These are phyloP conservation scores for Podochytrium sp. DNA, from an alignment of 192 early-diverging fungal genomes.

Conservation along the genomic window DNA sequence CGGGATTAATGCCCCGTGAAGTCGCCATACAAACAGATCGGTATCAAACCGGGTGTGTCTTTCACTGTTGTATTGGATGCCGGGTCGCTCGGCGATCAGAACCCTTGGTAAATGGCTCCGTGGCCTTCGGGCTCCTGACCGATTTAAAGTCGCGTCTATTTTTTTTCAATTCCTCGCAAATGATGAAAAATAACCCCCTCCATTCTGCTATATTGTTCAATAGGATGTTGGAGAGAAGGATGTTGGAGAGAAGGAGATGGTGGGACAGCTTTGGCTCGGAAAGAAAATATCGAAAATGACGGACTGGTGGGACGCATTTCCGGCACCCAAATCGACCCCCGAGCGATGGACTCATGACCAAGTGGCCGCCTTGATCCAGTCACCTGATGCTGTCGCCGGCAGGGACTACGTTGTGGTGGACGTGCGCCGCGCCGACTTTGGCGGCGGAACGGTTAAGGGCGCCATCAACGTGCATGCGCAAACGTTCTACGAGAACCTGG, in stretches of 20 bases:
- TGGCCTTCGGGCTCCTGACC: too few species aligned
- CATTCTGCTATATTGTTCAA: slow-evolving; percentile 1
- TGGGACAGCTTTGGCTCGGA: too few species aligned
- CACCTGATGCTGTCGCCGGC: not conserved
- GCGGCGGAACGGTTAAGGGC: slow-evolving; percentile 30
- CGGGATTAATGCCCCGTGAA: too few species aligned
- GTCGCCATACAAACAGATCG: too few species aligned
- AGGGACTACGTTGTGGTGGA: slow-evolving; percentile 16
- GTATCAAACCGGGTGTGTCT: too few species aligned
- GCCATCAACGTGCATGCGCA: slow-evolving; percentile 30
- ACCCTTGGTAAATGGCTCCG: too few species aligned
- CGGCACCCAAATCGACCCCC: slow-evolving; percentile 13
- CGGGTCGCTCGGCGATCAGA: too few species aligned
- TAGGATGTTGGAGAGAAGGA: not conserved
- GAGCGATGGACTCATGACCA: slow-evolving; percentile 5
- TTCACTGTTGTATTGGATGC: too few species aligned
- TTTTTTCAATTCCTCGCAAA: too few species aligned
- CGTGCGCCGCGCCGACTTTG: slow-evolving; percentile 28
- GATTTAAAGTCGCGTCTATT: too few species aligned
- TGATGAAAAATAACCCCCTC: too few species aligned
- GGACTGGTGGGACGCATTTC: slow-evolving; percentile 26
- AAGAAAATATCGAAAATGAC: not conserved
- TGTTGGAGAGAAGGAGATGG: not conserved
- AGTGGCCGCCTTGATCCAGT: slow-evolving; percentile 7
- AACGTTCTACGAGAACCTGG: slow-evolving; percentile 20